phyloP scores from a whole-genome alignment of 2,329 filamentous ascomycete species.

The Remersonia thermophila region DNA sequence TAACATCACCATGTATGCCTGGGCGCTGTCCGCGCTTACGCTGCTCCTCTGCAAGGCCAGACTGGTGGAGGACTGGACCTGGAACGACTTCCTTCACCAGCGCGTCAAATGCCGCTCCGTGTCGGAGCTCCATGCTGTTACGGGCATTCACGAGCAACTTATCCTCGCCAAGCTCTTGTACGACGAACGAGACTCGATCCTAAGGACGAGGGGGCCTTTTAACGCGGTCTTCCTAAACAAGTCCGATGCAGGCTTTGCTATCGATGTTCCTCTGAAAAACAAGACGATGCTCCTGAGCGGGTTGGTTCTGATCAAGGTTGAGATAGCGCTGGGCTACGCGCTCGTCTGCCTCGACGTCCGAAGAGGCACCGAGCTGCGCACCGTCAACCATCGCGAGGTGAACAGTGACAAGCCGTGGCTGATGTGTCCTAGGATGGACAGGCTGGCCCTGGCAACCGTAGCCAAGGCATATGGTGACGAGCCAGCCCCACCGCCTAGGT shows the following conservation, averaged over 20 bases:
- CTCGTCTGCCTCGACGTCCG: slow-evolving; percentile 2
- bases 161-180: slow-evolving; percentile 19
- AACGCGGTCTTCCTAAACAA: slow-evolving; percentile 14
- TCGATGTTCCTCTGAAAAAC: slow-evolving; percentile 12
- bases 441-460: not conserved
- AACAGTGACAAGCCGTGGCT: not conserved
- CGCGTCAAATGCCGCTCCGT: slow-evolving; percentile 18
- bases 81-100: slow-evolving; percentile 20
- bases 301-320: slow-evolving; percentile 11
- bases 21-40: slow-evolving; percentile 19
- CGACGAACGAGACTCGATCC: slow-evolving; percentile 11
- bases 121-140: slow-evolving; percentile 16
- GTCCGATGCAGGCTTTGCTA: slow-evolving; percentile 15
- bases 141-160: slow-evolving; percentile 16
- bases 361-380: not conserved
- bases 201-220: slow-evolving; percentile 17
- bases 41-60: slow-evolving; percentile 18
- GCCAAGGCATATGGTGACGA: not conserved
- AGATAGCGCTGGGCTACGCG: slow-evolving; percentile 2
- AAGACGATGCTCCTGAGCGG: slow-evolving; percentile 12
- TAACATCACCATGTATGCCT: slow-evolving; percentile 19
- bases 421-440: not conserved
- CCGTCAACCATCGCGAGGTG: not conserved
- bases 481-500: not conserved
- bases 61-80: slow-evolving; percentile 18